phyloP scores from a whole-genome alignment of 2,329 filamentous ascomycete species.

The Beauveria sp. region DNA sequence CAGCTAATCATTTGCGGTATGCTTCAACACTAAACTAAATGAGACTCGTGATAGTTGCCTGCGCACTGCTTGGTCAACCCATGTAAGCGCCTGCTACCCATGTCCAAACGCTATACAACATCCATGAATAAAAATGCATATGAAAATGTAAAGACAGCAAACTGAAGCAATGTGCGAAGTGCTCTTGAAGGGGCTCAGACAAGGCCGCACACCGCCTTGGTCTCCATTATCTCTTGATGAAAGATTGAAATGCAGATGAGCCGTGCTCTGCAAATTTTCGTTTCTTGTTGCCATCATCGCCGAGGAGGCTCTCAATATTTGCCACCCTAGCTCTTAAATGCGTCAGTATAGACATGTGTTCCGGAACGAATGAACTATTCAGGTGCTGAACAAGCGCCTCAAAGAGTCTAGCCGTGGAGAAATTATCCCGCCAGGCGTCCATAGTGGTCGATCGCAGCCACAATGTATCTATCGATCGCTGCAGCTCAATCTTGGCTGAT shows the following conservation, averaged over 20 bases:
- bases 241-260: background rate
- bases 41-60: background rate
- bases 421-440: slow-evolving; percentile 40
- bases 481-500: slow-evolving; percentile 18
- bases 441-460: slow-evolving; percentile 24
- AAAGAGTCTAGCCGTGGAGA: slow-evolving; percentile 36
- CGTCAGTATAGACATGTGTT: background rate
- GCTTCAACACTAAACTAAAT: background rate
- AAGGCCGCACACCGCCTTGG: too few relatives aligned
- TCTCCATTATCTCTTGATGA: background rate
- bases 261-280: background rate
- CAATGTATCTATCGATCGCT: slow-evolving; percentile 25
- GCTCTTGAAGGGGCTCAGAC: background rate
- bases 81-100: background rate
- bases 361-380: slow-evolving; percentile 11
- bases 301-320: background rate
- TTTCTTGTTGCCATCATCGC: background rate
- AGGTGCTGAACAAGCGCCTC: slow-evolving; percentile 32
- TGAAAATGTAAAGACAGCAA: background rate
- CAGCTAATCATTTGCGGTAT: background rate
- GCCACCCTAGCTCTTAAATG: background rate
- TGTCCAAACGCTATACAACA: background rate
- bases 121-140: background rate
- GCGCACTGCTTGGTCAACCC: background rate
- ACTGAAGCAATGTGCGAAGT: background rate